Evolutionary conservation across 345 rosid species (phyloP), one percentile per base, ranked within the genome.

Genomic region (Lepidium sativum): DNA sequence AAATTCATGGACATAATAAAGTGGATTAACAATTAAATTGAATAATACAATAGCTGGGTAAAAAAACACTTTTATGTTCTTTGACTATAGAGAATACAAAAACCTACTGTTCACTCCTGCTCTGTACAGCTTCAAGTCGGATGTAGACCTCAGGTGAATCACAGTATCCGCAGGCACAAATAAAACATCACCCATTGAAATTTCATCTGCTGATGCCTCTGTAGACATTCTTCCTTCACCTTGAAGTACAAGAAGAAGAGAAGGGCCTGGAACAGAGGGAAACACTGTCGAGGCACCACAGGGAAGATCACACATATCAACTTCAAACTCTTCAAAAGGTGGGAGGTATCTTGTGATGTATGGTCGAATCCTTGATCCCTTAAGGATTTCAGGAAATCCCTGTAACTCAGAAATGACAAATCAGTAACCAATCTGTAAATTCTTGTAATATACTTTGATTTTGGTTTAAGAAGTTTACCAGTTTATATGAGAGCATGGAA

Each of bases 401-500:
- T 95, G 84, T 38, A 75, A 74, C 6, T 63, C 68, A 75, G 54
- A 72, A 60, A 48, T 39, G 21, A 42, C 6, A 52, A 23, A 17
- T 66, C 50, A 59, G 72, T 42, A 41, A 51, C 23, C 50, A 53
- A 32, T 18, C 15, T 44, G 39, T 15, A 23, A 59, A 4, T 14
- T 2, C 33, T 42, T 4, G 32, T 17, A 23, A 18, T 33, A 37
- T 43, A 21, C 41, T 14, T 53, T 53, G 48, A 8, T 29, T 23
- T 16, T 60, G 29, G 4, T 10, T 31, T 4, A 4, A 63, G 8
- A 10, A 55, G 50, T 16, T 69, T 79, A 95, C 99, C 89, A 79
- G 96, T 68, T 84, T 91, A 77, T 95, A 91, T 4, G 99, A 78
- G 41, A 95, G 96, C 99, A 95, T 95, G 60, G 99, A 88, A 65